Evolutionary conservation across 192 early-diverging fungal species (phyloP), one percentile per base, ranked within the genome.

Genomic region (Podila verticillata): DNA sequence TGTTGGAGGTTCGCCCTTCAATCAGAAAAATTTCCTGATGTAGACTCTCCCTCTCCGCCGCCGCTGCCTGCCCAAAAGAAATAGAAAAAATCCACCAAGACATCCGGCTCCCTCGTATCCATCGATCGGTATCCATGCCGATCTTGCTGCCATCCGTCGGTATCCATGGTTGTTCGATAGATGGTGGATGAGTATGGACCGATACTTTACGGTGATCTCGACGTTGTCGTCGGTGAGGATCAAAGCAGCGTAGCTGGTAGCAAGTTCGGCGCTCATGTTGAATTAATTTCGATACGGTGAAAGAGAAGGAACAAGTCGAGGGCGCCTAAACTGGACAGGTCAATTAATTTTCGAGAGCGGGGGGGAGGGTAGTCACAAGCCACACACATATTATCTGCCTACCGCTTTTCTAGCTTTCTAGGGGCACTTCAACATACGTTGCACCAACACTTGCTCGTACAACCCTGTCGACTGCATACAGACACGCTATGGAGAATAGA

Each of bases 221-320:
- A 97, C 87, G 84, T 95, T 93, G 84, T 98, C 98, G 87, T 99
- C 98, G 87, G 95, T 91, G 83, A 99, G 96, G 92, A 98, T 98
- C 77, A 99, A 93, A 61, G 98, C 92, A 74, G 98, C 95, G 93
- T 98, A 98, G 67, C 92, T 92, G 87, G 94, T 90, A 83, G 97
- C 96, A 74, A 92, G 89, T 89, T 99, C 95, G 61, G 69, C 51
- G 51, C 51, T 54, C 51, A 54, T 54, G 51, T 54, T 54, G 51
- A 54, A 54, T 54, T 54, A 54, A 54, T 54, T 54, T 54, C 51
- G 51, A 54, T 54, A 54, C 51, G 51, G 51, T 54, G 51, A 54
- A 54, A 54, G 51, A 54, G 51, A 54, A 54, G 51, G 51, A 54
- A 54, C 51, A 54, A 26, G 51, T 9, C 51, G 51, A 54, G 51